Conservation (phyloP, 129 eudicot species). For the Flaveria brownii region DNA sequence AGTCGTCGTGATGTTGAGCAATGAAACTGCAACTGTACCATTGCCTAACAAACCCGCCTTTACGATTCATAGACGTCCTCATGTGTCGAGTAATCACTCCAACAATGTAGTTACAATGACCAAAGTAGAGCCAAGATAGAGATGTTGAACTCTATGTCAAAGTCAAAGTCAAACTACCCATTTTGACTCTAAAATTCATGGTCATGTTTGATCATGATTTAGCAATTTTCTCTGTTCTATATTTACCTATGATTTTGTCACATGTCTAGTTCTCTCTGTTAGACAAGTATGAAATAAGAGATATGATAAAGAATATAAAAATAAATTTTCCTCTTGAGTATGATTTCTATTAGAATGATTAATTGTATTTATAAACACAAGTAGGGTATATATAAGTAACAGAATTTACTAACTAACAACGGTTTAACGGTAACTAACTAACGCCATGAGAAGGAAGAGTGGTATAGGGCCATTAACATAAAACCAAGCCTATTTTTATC, state of each 20-base stretch:
- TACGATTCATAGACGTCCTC: slow-evolving; percentile 26
- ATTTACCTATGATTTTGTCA: not conserved
- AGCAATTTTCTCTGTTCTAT: not conserved
- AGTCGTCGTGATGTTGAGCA: slow-evolving; percentile 38
- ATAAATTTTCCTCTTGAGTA: not conserved
- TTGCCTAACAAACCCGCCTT: slow-evolving; percentile 40
- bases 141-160: not conserved
- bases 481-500: too few species aligned
- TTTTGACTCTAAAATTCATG: not conserved
- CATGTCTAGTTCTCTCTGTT: not conserved
- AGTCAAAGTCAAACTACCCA: not conserved
- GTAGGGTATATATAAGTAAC: too few species aligned
- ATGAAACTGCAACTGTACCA: slow-evolving; percentile 33
- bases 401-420: too few species aligned
- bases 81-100: slow-evolving; percentile 16
- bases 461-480: too few species aligned
- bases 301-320: not conserved
- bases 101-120: slow-evolving; percentile 37
- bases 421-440: too few species aligned
- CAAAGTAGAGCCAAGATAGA: slow-evolving; percentile 33
- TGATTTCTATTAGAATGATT: too few species aligned
- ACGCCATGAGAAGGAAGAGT: too few species aligned
- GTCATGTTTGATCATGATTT: not conserved
- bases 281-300: not conserved
- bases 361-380: too few species aligned